Conservation (phyloP, 345 rosid species). For the Cardamine occulta region DNA sequence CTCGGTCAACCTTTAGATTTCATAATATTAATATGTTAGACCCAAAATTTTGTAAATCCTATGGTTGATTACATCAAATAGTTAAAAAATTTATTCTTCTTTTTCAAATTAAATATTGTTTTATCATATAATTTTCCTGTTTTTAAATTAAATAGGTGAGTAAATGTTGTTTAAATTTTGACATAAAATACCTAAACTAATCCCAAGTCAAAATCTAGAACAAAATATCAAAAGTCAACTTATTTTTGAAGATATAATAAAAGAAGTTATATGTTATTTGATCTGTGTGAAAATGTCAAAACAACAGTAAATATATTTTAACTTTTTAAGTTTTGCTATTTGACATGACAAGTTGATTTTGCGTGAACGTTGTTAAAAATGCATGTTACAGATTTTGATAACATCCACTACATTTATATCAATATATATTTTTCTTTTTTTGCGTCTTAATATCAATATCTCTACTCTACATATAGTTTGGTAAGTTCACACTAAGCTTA, state of each 20-base stretch:
- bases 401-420: constrained; percentile 22
- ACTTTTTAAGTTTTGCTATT: background rate
- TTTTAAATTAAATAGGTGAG: background rate
- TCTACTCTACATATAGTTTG: constrained; percentile 22
- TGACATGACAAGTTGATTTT: constrained; percentile 36
- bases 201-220: background rate
- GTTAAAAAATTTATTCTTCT: background rate
- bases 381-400: constrained; percentile 30
- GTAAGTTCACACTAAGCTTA: constrained; percentile 36
- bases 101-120: background rate
- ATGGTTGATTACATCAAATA: constrained; percentile 3
- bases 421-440: background rate
- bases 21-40: background rate
- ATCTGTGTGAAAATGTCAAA: background rate
- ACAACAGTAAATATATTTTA: background rate
- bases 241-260: background rate
- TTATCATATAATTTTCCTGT: background rate
- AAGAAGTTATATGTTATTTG: background rate
- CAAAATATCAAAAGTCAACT: background rate
- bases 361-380: constrained; percentile 3
- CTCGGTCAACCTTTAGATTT: background rate
- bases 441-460: constrained; percentile 3
- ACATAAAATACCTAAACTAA: background rate
- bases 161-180: background rate
- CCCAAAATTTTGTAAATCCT: background rate